Evolutionary conservation across 2,329 filamentous ascomycete genomes (phyloP).

Genomic region (Aspergillus versicolor): DNA sequence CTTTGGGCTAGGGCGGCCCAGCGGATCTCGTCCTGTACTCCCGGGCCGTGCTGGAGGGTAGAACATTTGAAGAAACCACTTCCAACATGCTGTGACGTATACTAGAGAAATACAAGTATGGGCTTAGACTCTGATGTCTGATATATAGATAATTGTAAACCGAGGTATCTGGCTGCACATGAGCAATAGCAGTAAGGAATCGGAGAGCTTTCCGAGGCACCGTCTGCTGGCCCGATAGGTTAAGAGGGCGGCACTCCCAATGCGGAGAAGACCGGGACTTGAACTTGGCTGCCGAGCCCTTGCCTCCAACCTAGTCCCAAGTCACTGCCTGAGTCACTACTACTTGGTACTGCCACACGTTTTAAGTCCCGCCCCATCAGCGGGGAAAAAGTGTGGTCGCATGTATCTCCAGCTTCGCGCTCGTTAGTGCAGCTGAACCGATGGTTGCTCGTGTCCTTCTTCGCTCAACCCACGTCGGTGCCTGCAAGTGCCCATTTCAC

Average conservation of each 20-base stretch:
- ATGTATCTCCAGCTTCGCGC: slow-evolving; percentile 14
- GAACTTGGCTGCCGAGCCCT: slow-evolving; percentile 13
- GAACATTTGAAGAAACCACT: not conserved
- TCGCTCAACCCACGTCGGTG: slow-evolving; percentile 16
- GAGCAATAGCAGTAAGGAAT: not conserved
- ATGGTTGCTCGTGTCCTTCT: slow-evolving; percentile 2
- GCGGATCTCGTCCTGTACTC: not conserved
- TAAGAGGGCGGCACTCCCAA: slow-evolving; percentile 10
- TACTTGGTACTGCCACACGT: not conserved
- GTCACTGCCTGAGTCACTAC: not conserved
- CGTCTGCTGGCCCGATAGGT: not conserved
- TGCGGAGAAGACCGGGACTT: slow-evolving; percentile 25
- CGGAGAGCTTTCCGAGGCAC: slow-evolving; percentile 1
- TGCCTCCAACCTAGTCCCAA: not conserved
- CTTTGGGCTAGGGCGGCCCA: not conserved
- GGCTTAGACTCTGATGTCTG: not conserved
- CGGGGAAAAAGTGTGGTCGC: slow-evolving; percentile 21
- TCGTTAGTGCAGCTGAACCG: slow-evolving; percentile 10
- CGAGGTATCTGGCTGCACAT: slow-evolving; percentile 6
- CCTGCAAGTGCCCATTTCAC: slow-evolving; percentile 29
- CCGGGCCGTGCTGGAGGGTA: not conserved
- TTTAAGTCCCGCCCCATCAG: slow-evolving; percentile 17
- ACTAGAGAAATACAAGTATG: not conserved
- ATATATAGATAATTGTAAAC: not conserved
- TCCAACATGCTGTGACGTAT: not conserved